Base-by-base conservation (phyloP, 148 eudicot species). In the Vaccinium macrocarpon region DNA sequence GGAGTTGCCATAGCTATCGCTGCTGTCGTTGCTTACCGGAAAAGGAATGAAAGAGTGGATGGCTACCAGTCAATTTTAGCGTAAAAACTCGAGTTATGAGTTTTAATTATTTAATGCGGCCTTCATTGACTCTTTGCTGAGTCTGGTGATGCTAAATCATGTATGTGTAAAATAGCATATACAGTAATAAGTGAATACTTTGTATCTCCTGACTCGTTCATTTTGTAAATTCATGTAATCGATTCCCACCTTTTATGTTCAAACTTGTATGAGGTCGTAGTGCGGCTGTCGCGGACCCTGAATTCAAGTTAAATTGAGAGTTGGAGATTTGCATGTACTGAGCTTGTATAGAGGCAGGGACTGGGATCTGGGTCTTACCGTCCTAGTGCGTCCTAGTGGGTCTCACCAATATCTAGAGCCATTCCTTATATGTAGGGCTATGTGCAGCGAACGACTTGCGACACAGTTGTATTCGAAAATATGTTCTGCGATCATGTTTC, bases 11-110 rank as follows among this genome's bases (percentile, higher is more conserved):
- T 81, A 29, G 82, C 52, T 56, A 16, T 74, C 59, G 87, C 80
- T 35, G 83, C 82, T 32, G 81, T 66, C 57, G 29, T 85, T 64
- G 80, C 82, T 53, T 50, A 73, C 25, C 84, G 87, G 21, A 74
- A 79, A 50, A 85, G 82, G 73, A 88, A 50, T 10, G 83, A 74
- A 77, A 82, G 72, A 19, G 89, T 79, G 82, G 91, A 86, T 61
- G 92, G 87, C 15, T 89, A 91, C 81, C 68, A 85, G 56, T 82
- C 88, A 6, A 90, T 91, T 11, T 48, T 73, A 4, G 72, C 62
- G 78, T 88, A 81, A 87, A 77, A 88, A 57, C 84, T 55, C 13
- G 19, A 59, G 66, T 21, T 2, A 8, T 46, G 49, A 27, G 61
- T 51, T 51, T 51, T 6, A 9, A 29, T 18, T 52, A 10, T 19